Percentiles rank a stretch among this genome's conserved stretches.
Evolutionary conservation across 768 basidiomycete species (phyloP).

Genomic region (Cubamyces lactineus): DNA sequence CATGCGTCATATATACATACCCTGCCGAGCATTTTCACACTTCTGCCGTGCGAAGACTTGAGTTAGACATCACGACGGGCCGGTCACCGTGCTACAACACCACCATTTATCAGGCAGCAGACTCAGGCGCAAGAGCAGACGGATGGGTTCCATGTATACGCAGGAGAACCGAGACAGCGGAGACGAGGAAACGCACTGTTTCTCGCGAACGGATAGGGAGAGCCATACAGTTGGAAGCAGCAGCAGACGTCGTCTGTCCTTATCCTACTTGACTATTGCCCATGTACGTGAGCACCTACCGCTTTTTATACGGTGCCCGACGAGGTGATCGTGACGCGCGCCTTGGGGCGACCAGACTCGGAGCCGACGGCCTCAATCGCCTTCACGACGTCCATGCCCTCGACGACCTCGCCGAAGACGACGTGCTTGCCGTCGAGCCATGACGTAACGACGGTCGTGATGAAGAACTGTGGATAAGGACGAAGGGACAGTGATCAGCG

Average conservation of each 20-base stretch:
- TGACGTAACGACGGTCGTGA: conserved; percentile 71
- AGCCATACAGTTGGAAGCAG: neutral
- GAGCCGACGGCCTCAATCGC: conserved; percentile 50
- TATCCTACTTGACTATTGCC: neutral
- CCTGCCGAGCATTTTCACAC: too few relatives aligned
- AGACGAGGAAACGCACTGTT: conserved; percentile 7
- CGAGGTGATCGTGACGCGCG: conserved; percentile 29
- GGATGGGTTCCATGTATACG: neutral
- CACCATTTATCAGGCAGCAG: neutral
- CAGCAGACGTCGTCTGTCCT: neutral
- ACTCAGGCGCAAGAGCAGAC: neutral
- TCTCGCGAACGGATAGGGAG: neutral
- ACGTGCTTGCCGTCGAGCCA: conserved; percentile 74
- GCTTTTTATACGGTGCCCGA: conserved; percentile 26
- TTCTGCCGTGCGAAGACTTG: neutral
- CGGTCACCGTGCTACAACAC: too few relatives aligned
- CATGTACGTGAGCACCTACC: neutral
- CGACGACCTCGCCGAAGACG: conserved; percentile 71
- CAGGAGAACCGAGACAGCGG: neutral
- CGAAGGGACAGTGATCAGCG: too few relatives aligned
- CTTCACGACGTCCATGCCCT: conserved; percentile 68
- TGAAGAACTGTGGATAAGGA: conserved; percentile 59
- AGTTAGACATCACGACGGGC: too few relatives aligned
- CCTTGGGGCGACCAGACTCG: conserved; percentile 33
- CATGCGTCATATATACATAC: too few relatives aligned